Conservation (phyloP, 2,329 filamentous ascomycete genomes). For the Talaromyces sp. region DNA sequence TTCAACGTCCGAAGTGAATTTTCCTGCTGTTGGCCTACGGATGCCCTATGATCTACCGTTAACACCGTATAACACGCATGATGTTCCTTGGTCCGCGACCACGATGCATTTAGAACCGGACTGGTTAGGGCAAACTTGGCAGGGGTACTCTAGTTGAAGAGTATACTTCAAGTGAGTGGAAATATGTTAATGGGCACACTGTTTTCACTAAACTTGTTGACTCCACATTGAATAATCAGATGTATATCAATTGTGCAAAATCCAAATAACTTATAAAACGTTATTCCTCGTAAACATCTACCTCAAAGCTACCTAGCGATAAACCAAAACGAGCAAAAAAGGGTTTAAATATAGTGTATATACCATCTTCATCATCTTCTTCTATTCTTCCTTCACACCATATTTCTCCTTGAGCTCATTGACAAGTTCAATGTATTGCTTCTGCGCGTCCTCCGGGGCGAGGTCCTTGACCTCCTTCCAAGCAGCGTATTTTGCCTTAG, state of each 20-base stretch:
- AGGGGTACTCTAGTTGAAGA: background rate
- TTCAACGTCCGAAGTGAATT: background rate
- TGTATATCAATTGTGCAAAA: too few species aligned
- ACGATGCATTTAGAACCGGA: conserved; percentile 58
- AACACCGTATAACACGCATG: conserved; percentile 56
- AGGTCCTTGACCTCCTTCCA: conserved; percentile 61
- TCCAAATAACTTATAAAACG: background rate
- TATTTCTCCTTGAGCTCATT: conserved; percentile 66
- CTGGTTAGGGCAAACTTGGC: conserved; percentile 48
- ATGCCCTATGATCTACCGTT: conserved; percentile 82
- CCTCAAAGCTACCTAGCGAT: too few species aligned
- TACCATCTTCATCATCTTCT: background rate
- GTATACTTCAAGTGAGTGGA: background rate
- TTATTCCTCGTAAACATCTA: background rate
- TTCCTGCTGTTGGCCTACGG: conserved; percentile 59
- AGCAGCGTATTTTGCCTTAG: conserved; percentile 73
- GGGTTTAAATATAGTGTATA: too few species aligned
- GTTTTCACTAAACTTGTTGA: too few species aligned
- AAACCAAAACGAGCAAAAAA: too few species aligned
- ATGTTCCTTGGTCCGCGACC: conserved; percentile 74
- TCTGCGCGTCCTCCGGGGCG: conserved; percentile 64
- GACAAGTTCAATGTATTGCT: conserved; percentile 69
- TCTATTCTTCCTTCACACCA: conserved; percentile 37
- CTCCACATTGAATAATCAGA: too few species aligned
- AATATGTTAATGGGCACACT: too few species aligned